Evolutionary conservation across 306 rosid genomes (phyloP), one percentile per base, ranked within the genome.

Genomic region (Oemleria cerasiformis): DNA sequence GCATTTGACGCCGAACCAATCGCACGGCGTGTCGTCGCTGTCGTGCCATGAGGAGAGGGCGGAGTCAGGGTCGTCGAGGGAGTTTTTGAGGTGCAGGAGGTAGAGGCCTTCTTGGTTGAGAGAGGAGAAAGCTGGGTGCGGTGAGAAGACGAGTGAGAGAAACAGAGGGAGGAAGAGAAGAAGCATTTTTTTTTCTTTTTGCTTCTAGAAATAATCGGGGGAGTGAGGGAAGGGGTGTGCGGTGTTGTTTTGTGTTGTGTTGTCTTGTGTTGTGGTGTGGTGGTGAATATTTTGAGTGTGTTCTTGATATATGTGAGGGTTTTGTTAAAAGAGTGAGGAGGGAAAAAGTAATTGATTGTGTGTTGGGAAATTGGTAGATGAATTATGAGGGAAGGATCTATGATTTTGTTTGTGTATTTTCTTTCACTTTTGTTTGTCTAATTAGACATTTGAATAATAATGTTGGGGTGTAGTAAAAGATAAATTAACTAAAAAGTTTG

Each of bases 91-190:
- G 12, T 78, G 67, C 55, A 72, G 77, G 9, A 93, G 96, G 71
- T 76, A 70, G 11, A 73, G 76, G 23, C 90, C 96, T 7, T 93
- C 96, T 48, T 84, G 94, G 86, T 79, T 87, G 1, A 93, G 84
- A 15, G 78, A 64, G 3, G 60, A 36, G 19, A 65, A n/a, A 43
- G 63, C 1, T 8, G 71, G 65, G 7, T 76, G 70, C 0, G 41
- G 53, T 8, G 73, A 10, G 44, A 76, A n/a, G 53, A 72, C 16
- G 60, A 65, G 34, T 48, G 20, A 75, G 9, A 51, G 78, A 59
- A 11, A 16, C 25, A 38, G 13, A 1, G 36, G 30, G 61, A 54
- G 36, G 68, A 45, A 60, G 78, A 44, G 53, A 62, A 45, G 67
- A 70, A 45, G 67, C 75, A 61, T 47, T 6, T 21, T 63, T 21